Evolutionary conservation across 441 rosid genomes (phyloP), one percentile per base, ranked within the genome.

Genomic region (Eruca vesicaria): DNA sequence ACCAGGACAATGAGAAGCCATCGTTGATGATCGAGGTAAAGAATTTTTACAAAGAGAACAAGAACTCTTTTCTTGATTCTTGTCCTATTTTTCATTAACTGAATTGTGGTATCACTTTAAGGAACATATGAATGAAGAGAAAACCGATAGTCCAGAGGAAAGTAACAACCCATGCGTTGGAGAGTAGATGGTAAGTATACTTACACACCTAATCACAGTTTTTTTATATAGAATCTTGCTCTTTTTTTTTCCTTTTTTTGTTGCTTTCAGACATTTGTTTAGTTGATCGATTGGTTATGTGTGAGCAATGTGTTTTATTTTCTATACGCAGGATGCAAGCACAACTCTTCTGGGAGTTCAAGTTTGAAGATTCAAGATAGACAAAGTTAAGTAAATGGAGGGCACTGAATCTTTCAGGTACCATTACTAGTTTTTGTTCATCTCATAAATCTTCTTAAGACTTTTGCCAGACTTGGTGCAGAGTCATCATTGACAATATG

Each of bases 91-190:
- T 60, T 55, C 65, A 6, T 11, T 10, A 29, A n/a, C 16, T 43
- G n/a, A 53, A 23, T 32, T 32, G 56, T 68, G 53, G 32, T 29
- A 61, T 61, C 53, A 56, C 57, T 62, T 23, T 38, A 71, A 78
- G 81, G 81, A 78, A 7, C 66, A 78, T 53, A 59, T 77, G 69
- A 28, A 29, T 18, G 73, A 78, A 62, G 74, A 73, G n/a, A 64
- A 62, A 67, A 31, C 77, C 21, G 77, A 72, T 59, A 15, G 14
- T 15, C 48, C 56, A 67, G 23, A 72, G 70, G 55, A 55, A 14
- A 55, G 32, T 9, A 60, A 55, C 56, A 36, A 73, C 66, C 38
- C 58, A 60, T 66, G 69, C 58, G 55, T 71, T 7, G 63, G 79
- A 43, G 45, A 59, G 67, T 69, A 63, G 53, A 48, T 33, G 61